Base-by-base conservation (phyloP, 129 eudicot species). In the Oenanthe sinensis region DNA sequence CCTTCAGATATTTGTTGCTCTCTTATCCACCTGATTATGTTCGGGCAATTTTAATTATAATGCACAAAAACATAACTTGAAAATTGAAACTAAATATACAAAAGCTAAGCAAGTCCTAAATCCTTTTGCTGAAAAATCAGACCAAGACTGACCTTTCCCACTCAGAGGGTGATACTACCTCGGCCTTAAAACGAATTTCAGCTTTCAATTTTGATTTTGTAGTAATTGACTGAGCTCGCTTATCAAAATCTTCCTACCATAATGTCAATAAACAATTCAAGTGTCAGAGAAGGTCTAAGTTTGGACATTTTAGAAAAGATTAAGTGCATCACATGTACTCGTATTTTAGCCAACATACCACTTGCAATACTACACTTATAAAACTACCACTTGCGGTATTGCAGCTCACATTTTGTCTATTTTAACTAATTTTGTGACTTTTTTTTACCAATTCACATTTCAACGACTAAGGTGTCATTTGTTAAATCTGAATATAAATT, bases 1-100 rank as follows among this genome's bases (percentile, higher is more conserved):
- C 98, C 98, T 86, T 95, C 98, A 13, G 96, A 85, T 46, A 86
- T 85, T 72, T 95, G 98, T 71, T 95, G 97, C 83, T 95, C 98
- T 83, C 76, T 88, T 70, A 95, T 87, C 98, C 98, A 95, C 91
- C 98, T 95, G 82, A 62, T 50, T 62, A 10, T 24, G 26, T 52
- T 19, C 6, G 12, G 78, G 52, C 60, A 81, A 39, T 20, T 30
- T 60, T 46, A 28, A 7, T 37, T 16, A 2, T 13, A 30, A 74
- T 20, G 2, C 5, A 28, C 58, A 24, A 15, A 46, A 14, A 3
- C 42, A 58, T 40, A 11, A 20, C 19, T 62, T 36, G 6, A 24
- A 58, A 39, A 15, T 24, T 60, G 68, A 60, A 16, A 77, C 14
- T 26, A 67, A 46, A 65, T 55, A 20, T 28, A 26, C 12, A 1